Percentiles rank a stretch among this genome's conserved stretches.
Conservation (phyloP, 352 stramenopile genomes). For the Globisporangium cylindrosporum region DNA sequence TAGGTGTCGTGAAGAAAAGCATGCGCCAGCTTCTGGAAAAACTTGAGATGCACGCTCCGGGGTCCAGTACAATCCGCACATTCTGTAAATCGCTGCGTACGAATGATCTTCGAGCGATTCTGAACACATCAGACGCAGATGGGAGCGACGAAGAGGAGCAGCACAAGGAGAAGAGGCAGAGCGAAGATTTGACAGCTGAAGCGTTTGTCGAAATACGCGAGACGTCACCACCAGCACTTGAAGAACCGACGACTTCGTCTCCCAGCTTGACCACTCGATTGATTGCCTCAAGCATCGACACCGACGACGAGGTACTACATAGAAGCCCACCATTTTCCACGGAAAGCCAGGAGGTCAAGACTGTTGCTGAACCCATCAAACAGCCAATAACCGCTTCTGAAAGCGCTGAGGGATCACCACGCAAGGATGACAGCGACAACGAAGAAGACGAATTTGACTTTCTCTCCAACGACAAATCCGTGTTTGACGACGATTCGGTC, state of each 20-base stretch:
- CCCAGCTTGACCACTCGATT: background rate
- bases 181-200: background rate
- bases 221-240: background rate
- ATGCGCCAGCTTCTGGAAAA: conserved; percentile 58
- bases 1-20: conserved; percentile 53
- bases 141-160: background rate
- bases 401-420: background rate
- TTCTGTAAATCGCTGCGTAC: conserved; percentile 47
- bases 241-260: background rate
- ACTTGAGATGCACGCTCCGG: conserved; percentile 42
- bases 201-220: background rate
- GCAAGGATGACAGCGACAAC: background rate
- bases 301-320: background rate
- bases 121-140: conserved; percentile 8
- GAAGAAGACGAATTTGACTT: conserved; percentile 33
- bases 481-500: conserved; percentile 11
- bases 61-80: conserved; percentile 43
- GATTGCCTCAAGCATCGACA: background rate
- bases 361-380: background rate
- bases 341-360: background rate
- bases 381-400: background rate
- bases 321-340: background rate
- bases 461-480: conserved; percentile 22
- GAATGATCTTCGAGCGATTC: conserved; percentile 31
- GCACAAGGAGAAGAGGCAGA: background rate